These are phyloP conservation scores for Pharnaceum exiguum DNA, from an alignment of 148 eudicot species.

Conservation along the genomic window DNA sequence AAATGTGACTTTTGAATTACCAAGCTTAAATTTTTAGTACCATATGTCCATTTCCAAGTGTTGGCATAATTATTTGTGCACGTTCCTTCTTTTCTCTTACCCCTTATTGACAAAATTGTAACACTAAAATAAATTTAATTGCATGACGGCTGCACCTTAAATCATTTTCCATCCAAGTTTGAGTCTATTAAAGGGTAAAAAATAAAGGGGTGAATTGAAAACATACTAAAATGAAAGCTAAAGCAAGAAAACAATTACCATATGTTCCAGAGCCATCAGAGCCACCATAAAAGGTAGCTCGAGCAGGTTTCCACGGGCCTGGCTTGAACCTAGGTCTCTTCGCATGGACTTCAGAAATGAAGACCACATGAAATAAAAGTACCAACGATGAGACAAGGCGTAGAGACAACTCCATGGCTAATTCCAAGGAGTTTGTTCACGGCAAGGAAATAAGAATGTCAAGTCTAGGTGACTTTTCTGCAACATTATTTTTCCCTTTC, in stretches of 20 bases:
- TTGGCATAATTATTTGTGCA: too few species aligned
- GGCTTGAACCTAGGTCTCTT: conserved; percentile 32
- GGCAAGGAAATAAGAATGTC: neutral
- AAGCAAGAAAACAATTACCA: conserved; percentile 26
- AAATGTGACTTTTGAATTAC: too few species aligned
- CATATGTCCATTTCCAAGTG: too few species aligned
- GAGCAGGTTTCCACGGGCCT: conserved; percentile 65
- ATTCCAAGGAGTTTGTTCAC: neutral
- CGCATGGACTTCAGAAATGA: conserved; percentile 14
- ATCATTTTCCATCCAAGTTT: too few species aligned
- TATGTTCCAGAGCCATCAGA: conserved; percentile 62
- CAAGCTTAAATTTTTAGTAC: too few species aligned
- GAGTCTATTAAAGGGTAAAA: neutral
- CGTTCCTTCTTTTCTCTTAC: too few species aligned
- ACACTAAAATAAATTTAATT: too few species aligned
- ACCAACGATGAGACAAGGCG: conserved; percentile 4
- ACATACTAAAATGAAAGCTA: neutral
- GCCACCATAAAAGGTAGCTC: conserved; percentile 78
- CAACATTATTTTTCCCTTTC: neutral
- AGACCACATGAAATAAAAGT: conserved; percentile 5
- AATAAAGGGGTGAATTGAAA: neutral
- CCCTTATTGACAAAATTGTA: too few species aligned
- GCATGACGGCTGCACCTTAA: too few species aligned
- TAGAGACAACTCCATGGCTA: conserved; percentile 23
- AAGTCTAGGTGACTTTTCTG: neutral